A percentile compares a stretch with the other conserved stretches of the same genome.
Evolutionary conservation across 2,329 filamentous ascomycete species (phyloP).

Genomic region (Hypoxylon sp.): DNA sequence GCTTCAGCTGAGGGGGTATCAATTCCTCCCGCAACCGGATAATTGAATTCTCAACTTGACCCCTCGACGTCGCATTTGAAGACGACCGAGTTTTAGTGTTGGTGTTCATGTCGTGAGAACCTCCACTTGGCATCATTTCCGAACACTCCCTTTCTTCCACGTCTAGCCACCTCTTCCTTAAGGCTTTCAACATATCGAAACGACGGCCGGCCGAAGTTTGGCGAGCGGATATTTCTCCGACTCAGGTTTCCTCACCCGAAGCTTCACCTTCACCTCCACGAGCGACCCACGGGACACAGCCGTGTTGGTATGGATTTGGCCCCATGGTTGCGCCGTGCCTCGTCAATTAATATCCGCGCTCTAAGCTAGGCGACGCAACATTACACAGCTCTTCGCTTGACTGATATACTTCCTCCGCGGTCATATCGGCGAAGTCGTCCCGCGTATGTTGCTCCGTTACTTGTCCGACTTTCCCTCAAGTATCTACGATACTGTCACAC

Average conservation of each 20-base stretch:
- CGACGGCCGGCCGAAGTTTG: conserved; percentile 30
- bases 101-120: conserved; percentile 26
- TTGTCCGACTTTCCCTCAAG: conserved; percentile 31
- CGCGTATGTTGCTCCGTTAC: conserved; percentile 33
- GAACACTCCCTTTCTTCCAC: background rate
- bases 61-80: conserved; percentile 41
- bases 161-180: background rate
- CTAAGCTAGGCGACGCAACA: conserved; percentile 41
- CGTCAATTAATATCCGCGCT: conserved; percentile 37
- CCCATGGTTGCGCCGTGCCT: conserved; percentile 30
- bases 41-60: conserved; percentile 38
- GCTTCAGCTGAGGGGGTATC: conserved; percentile 39
- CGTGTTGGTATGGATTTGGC: conserved; percentile 25
- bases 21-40: conserved; percentile 42
- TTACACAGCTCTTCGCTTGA: conserved; percentile 34
- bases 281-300: conserved; percentile 10
- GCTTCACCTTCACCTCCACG: conserved; percentile 9
- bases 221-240: conserved; percentile 19
- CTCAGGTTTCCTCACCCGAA: conserved; percentile 12
- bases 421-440: conserved; percentile 34
- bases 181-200: conserved; percentile 7
- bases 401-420: conserved; percentile 29
- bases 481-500: conserved; percentile 27
- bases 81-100: conserved; percentile 13
- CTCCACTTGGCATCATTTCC: conserved; percentile 20